Conservation (phyloP, 163 green algal genomes). For the Coccomyxa subellipsoidea region DNA sequence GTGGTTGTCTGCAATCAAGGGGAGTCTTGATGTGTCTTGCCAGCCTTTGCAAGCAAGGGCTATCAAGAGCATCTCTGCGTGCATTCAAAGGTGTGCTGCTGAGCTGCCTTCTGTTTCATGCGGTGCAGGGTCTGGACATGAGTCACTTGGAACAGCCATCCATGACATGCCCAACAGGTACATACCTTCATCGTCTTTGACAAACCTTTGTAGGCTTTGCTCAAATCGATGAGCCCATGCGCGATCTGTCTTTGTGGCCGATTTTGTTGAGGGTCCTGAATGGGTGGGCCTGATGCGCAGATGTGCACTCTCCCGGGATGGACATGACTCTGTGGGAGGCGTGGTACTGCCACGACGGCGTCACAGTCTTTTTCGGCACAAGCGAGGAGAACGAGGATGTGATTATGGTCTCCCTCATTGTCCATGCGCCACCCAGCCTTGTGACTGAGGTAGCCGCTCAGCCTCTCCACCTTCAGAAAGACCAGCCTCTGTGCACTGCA, state of each 20-base stretch:
- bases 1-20: too few species aligned
- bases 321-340: neutral
- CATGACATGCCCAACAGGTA: neutral
- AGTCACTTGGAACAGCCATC: neutral
- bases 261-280: neutral
- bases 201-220: too few species aligned
- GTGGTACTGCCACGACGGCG: slow-evolving; percentile 17
- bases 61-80: too few species aligned
- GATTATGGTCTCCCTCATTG: slow-evolving; percentile 27
- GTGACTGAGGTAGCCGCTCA: slow-evolving; percentile 10
- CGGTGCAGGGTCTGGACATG: neutral
- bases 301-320: neutral
- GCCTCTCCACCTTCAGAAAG: too few species aligned
- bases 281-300: neutral
- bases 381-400: slow-evolving; percentile 24
- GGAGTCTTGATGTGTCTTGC: too few species aligned
- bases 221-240: too few species aligned
- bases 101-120: neutral
- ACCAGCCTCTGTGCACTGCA: too few species aligned
- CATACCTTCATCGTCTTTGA: neutral
- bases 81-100: neutral
- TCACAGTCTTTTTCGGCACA: slow-evolving; percentile 39
- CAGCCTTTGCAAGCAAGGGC: too few species aligned
- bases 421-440: slow-evolving; percentile 25
- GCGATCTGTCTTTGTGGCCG: too few species aligned